These are phyloP conservation scores for Zizania latifolia DNA, from an alignment of 176 grass and related monocot genomes.

Conservation along the genomic window DNA sequence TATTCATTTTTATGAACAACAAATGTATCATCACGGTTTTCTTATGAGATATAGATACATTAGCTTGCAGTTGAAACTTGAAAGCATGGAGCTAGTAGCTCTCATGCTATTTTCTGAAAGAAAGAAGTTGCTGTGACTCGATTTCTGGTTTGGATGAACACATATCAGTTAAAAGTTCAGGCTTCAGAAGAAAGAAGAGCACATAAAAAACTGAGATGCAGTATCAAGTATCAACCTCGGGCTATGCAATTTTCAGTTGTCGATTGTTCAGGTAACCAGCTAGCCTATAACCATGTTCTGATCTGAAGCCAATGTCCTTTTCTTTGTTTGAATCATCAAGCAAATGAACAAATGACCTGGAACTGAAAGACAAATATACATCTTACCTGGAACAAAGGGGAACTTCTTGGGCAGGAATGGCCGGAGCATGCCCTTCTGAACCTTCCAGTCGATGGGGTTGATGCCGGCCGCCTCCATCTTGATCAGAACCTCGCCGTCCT, in stretches of 20 bases:
- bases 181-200: neutral
- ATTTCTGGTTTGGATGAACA: neutral
- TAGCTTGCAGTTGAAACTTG: neutral
- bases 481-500: conserved; percentile 53
- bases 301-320: neutral
- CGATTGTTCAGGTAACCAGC: neutral
- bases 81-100: neutral
- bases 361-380: neutral
- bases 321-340: too few species aligned
- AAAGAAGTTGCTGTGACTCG: neutral
- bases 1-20: neutral
- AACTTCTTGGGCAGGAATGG: conserved; percentile 61
- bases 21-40: neutral
- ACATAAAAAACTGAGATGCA: neutral
- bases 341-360: too few species aligned
- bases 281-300: neutral
- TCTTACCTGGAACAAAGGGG: conserved; percentile 48
- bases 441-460: conserved; percentile 73
- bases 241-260: neutral
- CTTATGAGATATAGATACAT: too few species aligned
- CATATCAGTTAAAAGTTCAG: neutral
- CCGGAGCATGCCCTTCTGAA: conserved; percentile 55
- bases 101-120: neutral
- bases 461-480: conserved; percentile 66
- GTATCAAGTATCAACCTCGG: neutral